A percentile compares a stretch with the other conserved stretches of the same genome.
Conservation (phyloP, 1,139 yeast species). For the Saccharomyces hybrid region DNA sequence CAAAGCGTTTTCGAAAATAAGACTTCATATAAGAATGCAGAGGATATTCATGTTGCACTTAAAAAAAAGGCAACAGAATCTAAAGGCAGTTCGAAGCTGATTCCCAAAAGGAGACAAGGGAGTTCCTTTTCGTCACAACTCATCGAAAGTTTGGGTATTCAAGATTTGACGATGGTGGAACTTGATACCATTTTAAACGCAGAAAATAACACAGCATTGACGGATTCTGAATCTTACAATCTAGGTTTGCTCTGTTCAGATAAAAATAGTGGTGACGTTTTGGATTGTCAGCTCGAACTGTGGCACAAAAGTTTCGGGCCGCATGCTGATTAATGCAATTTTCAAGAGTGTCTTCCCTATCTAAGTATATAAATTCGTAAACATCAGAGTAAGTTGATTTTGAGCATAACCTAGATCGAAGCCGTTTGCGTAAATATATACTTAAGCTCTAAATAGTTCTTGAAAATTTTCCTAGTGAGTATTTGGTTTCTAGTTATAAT, state of each 20-base stretch:
- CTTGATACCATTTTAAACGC: slow-evolving; percentile 9
- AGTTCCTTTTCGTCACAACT: slow-evolving; percentile 6
- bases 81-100: background rate
- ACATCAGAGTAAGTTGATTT: no score
- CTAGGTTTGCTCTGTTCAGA: slow-evolving; percentile 25
- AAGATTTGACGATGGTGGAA: slow-evolving; percentile 19
- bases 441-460: no score
- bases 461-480: no score
- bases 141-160: slow-evolving; percentile 10
- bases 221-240: slow-evolving; percentile 14
- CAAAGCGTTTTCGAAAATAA: slow-evolving; percentile 2
- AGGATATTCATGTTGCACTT: slow-evolving; percentile 13
- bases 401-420: no score
- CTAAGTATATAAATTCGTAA: no score
- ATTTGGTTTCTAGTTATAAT: background rate
- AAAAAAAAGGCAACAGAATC: slow-evolving; percentile 8
- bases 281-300: slow-evolving; percentile 23
- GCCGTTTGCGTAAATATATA: no score
- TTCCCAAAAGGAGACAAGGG: background rate
- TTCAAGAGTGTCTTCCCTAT: background rate
- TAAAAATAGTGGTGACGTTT: slow-evolving; percentile 16
- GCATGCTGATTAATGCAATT: background rate
- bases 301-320: slow-evolving; percentile 22
- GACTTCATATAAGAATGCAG: slow-evolving; percentile 5
- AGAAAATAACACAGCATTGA: background rate